phyloP scores from a whole-genome alignment of 2,329 filamentous ascomycete species.

The Aspergillus sp. region DNA sequence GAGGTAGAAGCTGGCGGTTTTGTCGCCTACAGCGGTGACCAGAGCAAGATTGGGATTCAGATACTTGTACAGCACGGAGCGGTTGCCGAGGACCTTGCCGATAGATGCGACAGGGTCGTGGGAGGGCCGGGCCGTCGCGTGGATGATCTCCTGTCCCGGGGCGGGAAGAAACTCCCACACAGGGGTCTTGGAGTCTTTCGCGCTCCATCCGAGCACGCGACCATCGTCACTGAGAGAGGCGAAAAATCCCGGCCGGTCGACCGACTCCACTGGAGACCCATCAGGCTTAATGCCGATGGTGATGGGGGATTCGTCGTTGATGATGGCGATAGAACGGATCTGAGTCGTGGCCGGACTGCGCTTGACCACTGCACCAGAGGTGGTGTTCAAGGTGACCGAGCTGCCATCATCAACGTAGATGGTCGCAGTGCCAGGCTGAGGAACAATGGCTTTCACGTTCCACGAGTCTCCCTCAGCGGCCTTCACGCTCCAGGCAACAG shows the following conservation, averaged over 20 bases:
- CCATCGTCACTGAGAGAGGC: conserved; percentile 42
- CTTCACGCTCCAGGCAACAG: conserved; percentile 71
- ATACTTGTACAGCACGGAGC: conserved; percentile 96
- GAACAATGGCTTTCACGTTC: conserved; percentile 65
- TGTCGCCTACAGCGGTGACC: conserved; percentile 65
- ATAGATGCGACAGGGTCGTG: conserved; percentile 93
- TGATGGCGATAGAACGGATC: conserved; percentile 30
- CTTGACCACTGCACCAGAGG: conserved; percentile 42
- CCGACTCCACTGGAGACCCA: conserved; percentile 31
- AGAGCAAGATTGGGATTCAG: conserved; percentile 83
- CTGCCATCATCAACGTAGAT: conserved; percentile 62
- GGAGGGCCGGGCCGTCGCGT: conserved; percentile 64
- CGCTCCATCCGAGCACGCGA: conserved; percentile 43
- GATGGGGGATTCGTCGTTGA: conserved; percentile 23
- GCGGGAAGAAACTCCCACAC: conserved; percentile 73
- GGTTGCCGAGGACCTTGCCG: conserved; percentile 85
- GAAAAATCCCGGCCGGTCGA: conserved; percentile 34
- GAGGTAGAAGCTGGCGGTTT: conserved; percentile 69
- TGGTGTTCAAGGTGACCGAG: conserved; percentile 51
- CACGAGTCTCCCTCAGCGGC: conserved; percentile 61
- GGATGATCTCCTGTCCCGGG: conserved; percentile 64
- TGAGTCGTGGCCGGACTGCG: conserved; percentile 23
- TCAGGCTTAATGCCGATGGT: conserved; percentile 34
- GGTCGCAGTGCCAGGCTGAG: conserved; percentile 58
- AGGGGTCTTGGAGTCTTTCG: conserved; percentile 37